These are phyloP conservation scores for Fomitopsis pinicola DNA, from an alignment of 1,284 basidiomycete species.

Conservation along the genomic window DNA sequence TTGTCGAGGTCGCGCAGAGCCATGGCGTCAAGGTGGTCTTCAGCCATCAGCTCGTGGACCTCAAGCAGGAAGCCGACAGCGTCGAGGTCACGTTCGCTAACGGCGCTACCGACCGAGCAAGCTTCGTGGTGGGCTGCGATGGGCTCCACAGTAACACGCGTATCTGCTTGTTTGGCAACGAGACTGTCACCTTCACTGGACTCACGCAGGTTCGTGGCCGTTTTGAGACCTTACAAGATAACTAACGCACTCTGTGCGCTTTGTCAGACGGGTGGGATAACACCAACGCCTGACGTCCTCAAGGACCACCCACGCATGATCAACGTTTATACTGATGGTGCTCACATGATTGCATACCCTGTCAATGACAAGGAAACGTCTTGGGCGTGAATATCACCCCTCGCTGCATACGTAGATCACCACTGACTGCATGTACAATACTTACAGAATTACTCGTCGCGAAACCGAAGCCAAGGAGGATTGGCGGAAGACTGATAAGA, in stretches of 20 bases:
- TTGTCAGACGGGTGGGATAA: slow-evolving; percentile 32
- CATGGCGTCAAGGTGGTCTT: slow-evolving; percentile 35
- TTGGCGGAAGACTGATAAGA: slow-evolving; percentile 36
- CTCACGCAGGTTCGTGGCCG: slow-evolving; percentile 32
- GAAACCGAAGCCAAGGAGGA: slow-evolving; percentile 39
- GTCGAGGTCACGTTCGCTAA: slow-evolving; percentile 36
- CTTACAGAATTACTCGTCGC: slow-evolving; percentile 30
- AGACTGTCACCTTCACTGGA: slow-evolving; percentile 35
- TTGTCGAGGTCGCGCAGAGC: slow-evolving; percentile 30
- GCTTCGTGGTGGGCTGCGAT: slow-evolving; percentile 43
- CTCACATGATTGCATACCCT: slow-evolving; percentile 37
- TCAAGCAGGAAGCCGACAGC: slow-evolving; percentile 30
- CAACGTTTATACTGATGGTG: slow-evolving; percentile 35
- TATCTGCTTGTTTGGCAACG: slow-evolving; percentile 35
- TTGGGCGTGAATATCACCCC: slow-evolving; percentile 35
- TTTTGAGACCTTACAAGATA: too few species aligned
- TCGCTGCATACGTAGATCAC: not conserved
- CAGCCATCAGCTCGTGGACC: slow-evolving; percentile 29
- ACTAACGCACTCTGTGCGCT: not conserved
- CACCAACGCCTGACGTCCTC: slow-evolving; percentile 24
- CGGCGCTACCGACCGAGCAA: slow-evolving; percentile 33
- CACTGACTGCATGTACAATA: not conserved
- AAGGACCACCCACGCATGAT: slow-evolving; percentile 18
- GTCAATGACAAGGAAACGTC: slow-evolving; percentile 28
- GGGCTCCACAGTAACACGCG: slow-evolving; percentile 42